Evolutionary conservation across 2,329 filamentous ascomycete species (phyloP).

Genomic region (Nemania abortiva): DNA sequence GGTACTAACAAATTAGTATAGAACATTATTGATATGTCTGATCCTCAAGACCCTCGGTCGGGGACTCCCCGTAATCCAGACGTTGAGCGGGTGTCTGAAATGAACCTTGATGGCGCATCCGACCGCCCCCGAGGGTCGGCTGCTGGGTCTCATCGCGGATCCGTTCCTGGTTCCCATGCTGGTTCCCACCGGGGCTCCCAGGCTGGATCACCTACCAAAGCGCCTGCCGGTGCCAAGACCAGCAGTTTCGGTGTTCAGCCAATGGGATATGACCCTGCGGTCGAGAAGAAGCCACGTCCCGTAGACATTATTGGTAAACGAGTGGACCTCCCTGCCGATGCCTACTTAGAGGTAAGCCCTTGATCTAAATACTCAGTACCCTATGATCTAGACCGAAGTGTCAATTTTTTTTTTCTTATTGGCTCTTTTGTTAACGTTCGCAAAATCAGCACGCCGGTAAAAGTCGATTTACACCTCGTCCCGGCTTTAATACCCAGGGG

Average conservation of each 20-base stretch:
- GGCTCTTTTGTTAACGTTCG: conserved; percentile 31
- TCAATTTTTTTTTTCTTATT: background rate
- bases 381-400: background rate
- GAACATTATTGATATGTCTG: conserved; percentile 27
- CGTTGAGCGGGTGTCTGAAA: conserved; percentile 34
- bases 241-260: conserved; percentile 14
- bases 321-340: conserved; percentile 70
- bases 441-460: conserved; percentile 43
- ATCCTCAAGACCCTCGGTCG: background rate
- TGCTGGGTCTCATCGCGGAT: conserved; percentile 13
- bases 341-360: conserved; percentile 59
- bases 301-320: conserved; percentile 58
- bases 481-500: conserved; percentile 68
- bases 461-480: conserved; percentile 60
- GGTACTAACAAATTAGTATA: conserved; percentile 8
- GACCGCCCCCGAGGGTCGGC: conserved; percentile 33
- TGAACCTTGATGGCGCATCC: conserved; percentile 42
- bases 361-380: background rate
- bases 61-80: conserved; percentile 16
- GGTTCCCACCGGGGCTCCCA: conserved; percentile 35
- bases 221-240: conserved; percentile 4
- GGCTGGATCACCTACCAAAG: background rate
- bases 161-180: conserved; percentile 8
- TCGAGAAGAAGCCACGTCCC: conserved; percentile 42
- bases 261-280: conserved; percentile 38